Evolutionary conservation across 345 rosid genomes (phyloP).

Genomic region (Tarenaya hassleriana): DNA sequence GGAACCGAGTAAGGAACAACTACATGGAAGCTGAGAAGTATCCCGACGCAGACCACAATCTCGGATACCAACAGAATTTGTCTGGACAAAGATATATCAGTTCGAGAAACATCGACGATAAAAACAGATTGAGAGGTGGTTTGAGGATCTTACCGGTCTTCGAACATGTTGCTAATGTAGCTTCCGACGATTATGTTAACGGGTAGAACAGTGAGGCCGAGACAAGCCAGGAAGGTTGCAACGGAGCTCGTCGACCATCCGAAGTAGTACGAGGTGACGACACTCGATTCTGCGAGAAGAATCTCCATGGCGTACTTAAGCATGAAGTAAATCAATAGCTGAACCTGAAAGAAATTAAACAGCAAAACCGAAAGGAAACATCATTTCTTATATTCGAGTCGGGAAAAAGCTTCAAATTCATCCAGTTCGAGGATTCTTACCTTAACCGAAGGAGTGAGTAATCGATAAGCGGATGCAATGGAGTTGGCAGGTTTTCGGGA

Average conservation of each 20-base stretch:
- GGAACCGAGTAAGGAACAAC: slow-evolving; percentile 59
- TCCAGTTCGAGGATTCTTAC: slow-evolving; percentile 25
- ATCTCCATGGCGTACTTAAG: slow-evolving; percentile 93
- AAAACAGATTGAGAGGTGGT: background rate
- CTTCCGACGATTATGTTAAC: slow-evolving; percentile 82
- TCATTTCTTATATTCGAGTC: no score
- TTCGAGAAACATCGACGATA: background rate
- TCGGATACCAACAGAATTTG: slow-evolving; percentile 89
- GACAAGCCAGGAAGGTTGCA: slow-evolving; percentile 76
- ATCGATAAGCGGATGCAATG: slow-evolving; percentile 60
- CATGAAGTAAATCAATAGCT: slow-evolving; percentile 90
- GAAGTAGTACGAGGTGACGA: slow-evolving; percentile 74
- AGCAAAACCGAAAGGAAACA: no score
- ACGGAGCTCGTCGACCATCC: slow-evolving; percentile 75
- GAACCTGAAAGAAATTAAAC: slow-evolving; percentile 48
- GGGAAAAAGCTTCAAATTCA: background rate
- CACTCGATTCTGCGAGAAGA: slow-evolving; percentile 92
- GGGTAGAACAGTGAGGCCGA: slow-evolving; percentile 94
- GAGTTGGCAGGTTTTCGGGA: slow-evolving; percentile 60
- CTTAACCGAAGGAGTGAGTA: slow-evolving; percentile 94
- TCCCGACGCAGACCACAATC: slow-evolving; percentile 77
- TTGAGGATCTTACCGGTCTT: slow-evolving; percentile 59
- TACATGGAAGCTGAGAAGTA: slow-evolving; percentile 73
- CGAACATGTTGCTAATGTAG: slow-evolving; percentile 95
- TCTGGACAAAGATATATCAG: slow-evolving; percentile 34